phyloP scores from a whole-genome alignment of 2,329 filamentous ascomycete species.

The Paecilomyces sp. region DNA sequence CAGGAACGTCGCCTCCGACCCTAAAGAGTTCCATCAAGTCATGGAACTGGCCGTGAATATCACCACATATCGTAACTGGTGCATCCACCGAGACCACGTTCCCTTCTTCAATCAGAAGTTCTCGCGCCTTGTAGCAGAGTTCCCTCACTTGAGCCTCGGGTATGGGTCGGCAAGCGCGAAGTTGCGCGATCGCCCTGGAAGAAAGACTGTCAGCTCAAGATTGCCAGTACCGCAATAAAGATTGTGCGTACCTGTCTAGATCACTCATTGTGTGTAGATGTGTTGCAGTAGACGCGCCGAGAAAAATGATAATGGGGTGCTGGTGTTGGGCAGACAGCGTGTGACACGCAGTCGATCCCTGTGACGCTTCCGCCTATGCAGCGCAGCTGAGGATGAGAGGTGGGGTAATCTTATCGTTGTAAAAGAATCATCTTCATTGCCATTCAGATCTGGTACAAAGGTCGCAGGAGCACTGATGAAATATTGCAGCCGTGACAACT shows the following conservation, averaged over 20 bases:
- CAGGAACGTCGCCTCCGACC: slow-evolving; percentile 86
- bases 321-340: slow-evolving; percentile 7
- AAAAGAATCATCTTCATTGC: slow-evolving; percentile 1
- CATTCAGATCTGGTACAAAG: background rate
- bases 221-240: slow-evolving; percentile 2
- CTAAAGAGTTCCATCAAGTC: slow-evolving; percentile 95
- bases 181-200: slow-evolving; percentile 79
- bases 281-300: slow-evolving; percentile 9
- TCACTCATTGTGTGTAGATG: slow-evolving; percentile 66
- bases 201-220: slow-evolving; percentile 10
- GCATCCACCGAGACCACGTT: slow-evolving; percentile 95
- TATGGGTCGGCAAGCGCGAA: slow-evolving; percentile 92
- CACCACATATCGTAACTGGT: slow-evolving; percentile 93
- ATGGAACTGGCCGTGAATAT: slow-evolving; percentile 95
- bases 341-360: background rate
- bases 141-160: slow-evolving; percentile 93
- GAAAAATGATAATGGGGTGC: slow-evolving; percentile 7
- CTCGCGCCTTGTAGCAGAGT: slow-evolving; percentile 92
- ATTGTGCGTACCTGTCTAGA: slow-evolving; percentile 67
- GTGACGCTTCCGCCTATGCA: background rate
- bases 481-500: background rate
- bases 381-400: background rate
- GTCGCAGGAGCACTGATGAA: background rate
- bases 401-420: background rate
- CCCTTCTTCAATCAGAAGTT: slow-evolving; percentile 93